These are phyloP conservation scores for Darksidea phi DNA, from an alignment of 495 filamentous ascomycete species.

Conservation along the genomic window DNA sequence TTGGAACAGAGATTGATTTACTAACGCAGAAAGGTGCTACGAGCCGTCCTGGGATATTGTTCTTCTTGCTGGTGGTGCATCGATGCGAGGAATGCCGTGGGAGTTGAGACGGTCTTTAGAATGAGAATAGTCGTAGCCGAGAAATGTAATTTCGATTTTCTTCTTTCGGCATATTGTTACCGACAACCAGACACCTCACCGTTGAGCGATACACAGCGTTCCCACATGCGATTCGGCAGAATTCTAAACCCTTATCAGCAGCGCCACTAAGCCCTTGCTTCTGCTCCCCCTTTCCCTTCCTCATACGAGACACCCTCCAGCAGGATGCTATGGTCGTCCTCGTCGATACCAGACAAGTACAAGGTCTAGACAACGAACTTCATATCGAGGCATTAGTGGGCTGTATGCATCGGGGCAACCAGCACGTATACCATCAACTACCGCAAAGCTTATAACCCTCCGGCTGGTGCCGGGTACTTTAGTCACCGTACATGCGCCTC, in stretches of 20 bases:
- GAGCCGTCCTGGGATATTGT: background rate
- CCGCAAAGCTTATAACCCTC: constrained; percentile 17
- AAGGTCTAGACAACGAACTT: constrained; percentile 1
- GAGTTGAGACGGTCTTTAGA: too few relatives aligned
- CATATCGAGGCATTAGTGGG: constrained; percentile 9
- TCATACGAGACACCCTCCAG: too few relatives aligned
- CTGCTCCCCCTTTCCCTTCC: background rate
- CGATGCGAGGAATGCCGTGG: too few relatives aligned
- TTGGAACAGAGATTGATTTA: background rate
- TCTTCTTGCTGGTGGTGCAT: background rate
- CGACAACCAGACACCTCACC: background rate
- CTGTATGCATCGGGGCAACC: background rate
- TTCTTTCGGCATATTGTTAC: background rate
- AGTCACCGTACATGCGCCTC: background rate
- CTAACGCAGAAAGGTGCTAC: background rate
- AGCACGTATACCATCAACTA: constrained; percentile 4
- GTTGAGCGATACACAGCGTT: background rate
- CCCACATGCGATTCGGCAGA: too few relatives aligned
- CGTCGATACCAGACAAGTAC: background rate
- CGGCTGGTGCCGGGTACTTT: background rate
- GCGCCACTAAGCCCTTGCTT: background rate
- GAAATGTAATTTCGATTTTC: background rate
- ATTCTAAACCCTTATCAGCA: too few relatives aligned
- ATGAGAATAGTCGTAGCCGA: too few relatives aligned
- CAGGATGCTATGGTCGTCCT: too few relatives aligned